Evolutionary conservation across 2,329 filamentous ascomycete species (phyloP).

Genomic region (Fusarium sp.): DNA sequence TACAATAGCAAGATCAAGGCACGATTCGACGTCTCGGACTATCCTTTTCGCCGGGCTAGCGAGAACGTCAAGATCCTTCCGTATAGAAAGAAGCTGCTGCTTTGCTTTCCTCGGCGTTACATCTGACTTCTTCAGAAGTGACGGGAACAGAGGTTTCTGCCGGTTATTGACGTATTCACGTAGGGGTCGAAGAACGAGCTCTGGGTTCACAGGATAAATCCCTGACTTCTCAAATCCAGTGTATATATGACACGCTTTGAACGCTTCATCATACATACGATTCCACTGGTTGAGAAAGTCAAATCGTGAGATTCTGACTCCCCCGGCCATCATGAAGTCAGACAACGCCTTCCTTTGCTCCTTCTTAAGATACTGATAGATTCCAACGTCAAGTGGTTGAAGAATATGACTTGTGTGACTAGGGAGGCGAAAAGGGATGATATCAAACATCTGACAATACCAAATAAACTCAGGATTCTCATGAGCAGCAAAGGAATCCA

Average conservation of each 20-base stretch:
- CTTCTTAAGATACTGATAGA: not conserved
- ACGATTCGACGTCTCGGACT: not conserved
- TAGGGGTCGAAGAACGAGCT: not conserved
- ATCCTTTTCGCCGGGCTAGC: not conserved
- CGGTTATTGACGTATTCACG: not conserved
- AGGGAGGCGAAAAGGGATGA: not conserved
- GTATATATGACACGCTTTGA: not conserved
- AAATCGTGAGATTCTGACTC: not conserved
- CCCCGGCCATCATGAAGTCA: not conserved
- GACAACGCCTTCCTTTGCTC: not conserved
- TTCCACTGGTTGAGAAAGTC: not conserved
- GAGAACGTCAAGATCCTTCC: not conserved
- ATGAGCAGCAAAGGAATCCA: not conserved
- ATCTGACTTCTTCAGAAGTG: not conserved
- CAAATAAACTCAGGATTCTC: not conserved
- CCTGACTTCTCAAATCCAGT: not conserved
- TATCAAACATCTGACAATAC: not conserved
- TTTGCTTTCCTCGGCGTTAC: not conserved
- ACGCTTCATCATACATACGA: not conserved
- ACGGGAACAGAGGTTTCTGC: not conserved
- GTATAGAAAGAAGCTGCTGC: not conserved
- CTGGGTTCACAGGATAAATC: not conserved
- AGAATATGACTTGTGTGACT: not conserved
- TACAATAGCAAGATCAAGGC: not conserved
- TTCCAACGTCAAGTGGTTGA: not conserved